Percentiles rank a stretch among this genome's conserved stretches.
These are phyloP conservation scores for Malbranchea cinnamomea DNA, from an alignment of 2,329 filamentous ascomycete species.

Conservation along the genomic window DNA sequence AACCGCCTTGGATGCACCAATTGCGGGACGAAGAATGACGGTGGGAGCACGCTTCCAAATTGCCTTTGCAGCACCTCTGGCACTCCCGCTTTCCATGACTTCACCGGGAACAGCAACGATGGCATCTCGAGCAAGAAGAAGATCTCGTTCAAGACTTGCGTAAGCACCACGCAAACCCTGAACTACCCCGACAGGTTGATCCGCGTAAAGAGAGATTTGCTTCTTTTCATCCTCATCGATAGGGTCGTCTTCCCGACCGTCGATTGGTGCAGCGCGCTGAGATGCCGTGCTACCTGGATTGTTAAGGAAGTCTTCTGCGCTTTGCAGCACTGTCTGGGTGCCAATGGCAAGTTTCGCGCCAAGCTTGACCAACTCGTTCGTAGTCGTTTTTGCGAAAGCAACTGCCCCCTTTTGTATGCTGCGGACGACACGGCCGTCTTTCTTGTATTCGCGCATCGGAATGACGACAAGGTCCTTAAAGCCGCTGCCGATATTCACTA, in stretches of 20 bases:
- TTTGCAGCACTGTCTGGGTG: conserved; percentile 82
- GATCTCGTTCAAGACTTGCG: conserved; percentile 65
- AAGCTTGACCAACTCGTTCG: conserved; percentile 83
- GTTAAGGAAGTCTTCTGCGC: conserved; percentile 64
- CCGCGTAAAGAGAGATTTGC: conserved; percentile 79
- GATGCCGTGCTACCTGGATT: conserved; percentile 19
- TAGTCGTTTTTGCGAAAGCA: conserved; percentile 84
- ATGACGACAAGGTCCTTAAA: conserved; percentile 77
- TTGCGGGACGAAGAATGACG: conserved; percentile 76
- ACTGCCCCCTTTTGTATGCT: conserved; percentile 82
- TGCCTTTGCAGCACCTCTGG: conserved; percentile 63
- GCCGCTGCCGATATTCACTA: conserved; percentile 82
- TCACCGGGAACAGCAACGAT: conserved; percentile 91
- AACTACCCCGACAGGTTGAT: conserved; percentile 79
- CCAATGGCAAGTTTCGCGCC: conserved; percentile 90
- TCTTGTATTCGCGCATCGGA: conserved; percentile 81
- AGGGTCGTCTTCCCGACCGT: conserved; percentile 42
- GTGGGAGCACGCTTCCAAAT: conserved; percentile 77
- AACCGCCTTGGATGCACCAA: conserved; percentile 77
- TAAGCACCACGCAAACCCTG: conserved; percentile 77
- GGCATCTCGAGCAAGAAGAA: conserved; percentile 75
- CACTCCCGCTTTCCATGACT: conserved; percentile 71
- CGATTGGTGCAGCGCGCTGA: conserved; percentile 24
- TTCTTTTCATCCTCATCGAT: conserved; percentile 55
- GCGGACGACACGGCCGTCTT: conserved; percentile 81